Evolutionary conservation across 805 yeast genomes (phyloP).

Genomic region (Ogataea minuta): DNA sequence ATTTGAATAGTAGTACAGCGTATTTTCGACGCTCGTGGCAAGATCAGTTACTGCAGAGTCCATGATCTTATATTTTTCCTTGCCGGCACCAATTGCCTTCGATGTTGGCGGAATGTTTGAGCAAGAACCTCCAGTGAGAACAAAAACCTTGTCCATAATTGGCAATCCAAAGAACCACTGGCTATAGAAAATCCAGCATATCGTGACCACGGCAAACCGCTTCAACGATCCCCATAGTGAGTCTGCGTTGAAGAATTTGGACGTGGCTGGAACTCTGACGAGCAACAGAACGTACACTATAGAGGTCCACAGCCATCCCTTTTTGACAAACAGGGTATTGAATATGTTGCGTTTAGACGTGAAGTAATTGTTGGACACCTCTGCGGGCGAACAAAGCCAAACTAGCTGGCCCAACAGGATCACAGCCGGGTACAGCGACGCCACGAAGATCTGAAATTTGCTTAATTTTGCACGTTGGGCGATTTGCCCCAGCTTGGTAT

Average conservation of each 20-base stretch:
- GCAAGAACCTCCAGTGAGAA: constrained; percentile 83
- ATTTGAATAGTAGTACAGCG: constrained; percentile 18
- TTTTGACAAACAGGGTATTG: constrained; percentile 75
- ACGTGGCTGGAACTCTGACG: constrained; percentile 11
- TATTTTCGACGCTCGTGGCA: constrained; percentile 3
- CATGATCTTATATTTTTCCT: constrained; percentile 13
- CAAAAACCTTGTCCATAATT: constrained; percentile 81
- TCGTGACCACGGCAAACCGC: constrained; percentile 55
- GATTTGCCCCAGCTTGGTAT: constrained; percentile 7
- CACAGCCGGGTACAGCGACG: constrained; percentile 35
- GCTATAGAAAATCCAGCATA: constrained; percentile 84
- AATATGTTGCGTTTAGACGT: constrained; percentile 66
- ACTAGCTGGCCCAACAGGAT: constrained; percentile 52
- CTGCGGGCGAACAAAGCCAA: constrained; percentile 42
- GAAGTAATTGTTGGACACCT: constrained; percentile 48
- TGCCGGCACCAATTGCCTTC: constrained; percentile 1
- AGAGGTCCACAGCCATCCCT: constrained; percentile 92
- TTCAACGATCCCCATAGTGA: constrained; percentile 21
- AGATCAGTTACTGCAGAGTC: constrained; percentile 13
- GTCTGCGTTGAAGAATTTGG: constrained; percentile 8
- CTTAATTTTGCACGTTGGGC: constrained; percentile 10
- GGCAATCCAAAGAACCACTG: constrained; percentile 88
- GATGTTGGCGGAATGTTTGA: constrained; percentile 27
- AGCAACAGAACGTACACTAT: constrained; percentile 34
- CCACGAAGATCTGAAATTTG: constrained; percentile 14